Evolutionary conservation across 805 yeast species (phyloP).

Genomic region (Blastobotrys peoriensis): DNA sequence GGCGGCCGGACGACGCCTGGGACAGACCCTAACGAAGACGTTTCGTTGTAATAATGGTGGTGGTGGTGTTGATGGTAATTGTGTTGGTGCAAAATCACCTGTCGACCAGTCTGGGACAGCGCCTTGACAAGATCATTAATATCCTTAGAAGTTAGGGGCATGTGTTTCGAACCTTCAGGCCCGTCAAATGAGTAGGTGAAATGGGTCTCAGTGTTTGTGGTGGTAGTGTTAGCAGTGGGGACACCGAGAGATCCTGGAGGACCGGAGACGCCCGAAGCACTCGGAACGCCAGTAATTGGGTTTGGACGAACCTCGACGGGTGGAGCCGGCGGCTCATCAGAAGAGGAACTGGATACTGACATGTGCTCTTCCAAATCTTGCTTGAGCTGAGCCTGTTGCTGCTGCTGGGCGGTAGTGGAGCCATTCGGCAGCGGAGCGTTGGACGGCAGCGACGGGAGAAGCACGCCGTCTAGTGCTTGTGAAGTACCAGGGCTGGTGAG

Average conservation of each 20-base stretch:
- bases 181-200: conserved; percentile 3
- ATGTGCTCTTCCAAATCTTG: neutral
- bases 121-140: conserved; percentile 23
- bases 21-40: neutral
- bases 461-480: neutral
- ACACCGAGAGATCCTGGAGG: neutral
- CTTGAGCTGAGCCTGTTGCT: neutral
- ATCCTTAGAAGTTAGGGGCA: conserved; percentile 20
- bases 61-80: conserved; percentile 58
- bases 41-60: conserved; percentile 1
- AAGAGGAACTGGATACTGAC: neutral
- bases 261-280: neutral
- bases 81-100: conserved; percentile 74
- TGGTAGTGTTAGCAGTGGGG: conserved; percentile 1
- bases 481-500: neutral
- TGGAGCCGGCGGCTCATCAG: neutral
- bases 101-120: conserved; percentile 23
- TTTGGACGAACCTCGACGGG: neutral
- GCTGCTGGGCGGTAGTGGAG: neutral
- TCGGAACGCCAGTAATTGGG: neutral
- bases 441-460: neutral
- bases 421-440: neutral
- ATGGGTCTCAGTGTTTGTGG: conserved; percentile 2
- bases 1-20: neutral
- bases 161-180: conserved; percentile 2